phyloP scores from a whole-genome alignment of 345 rosid genomes.

The Lenwebbia sp. region DNA sequence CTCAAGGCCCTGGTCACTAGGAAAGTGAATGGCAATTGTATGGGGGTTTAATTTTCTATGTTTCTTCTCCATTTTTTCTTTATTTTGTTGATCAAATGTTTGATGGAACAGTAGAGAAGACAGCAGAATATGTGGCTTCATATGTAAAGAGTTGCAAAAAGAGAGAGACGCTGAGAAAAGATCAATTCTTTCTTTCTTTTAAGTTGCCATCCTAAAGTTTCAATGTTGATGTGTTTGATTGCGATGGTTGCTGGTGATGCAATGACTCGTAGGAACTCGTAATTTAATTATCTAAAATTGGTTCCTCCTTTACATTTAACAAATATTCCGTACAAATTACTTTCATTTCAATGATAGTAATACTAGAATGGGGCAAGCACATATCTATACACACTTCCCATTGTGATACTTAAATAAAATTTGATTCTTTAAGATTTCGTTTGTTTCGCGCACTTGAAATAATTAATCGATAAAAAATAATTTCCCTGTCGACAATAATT shows the following conservation, averaged over 20 bases:
- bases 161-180: not conserved
- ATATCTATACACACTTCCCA: not conserved
- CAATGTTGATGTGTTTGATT: not conserved
- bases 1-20: conserved; percentile 29
- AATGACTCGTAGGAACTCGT: not conserved
- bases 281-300: not conserved
- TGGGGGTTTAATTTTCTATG: not conserved
- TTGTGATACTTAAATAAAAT: not conserved
- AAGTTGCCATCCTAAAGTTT: not conserved
- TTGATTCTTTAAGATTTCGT: too few relatives aligned
- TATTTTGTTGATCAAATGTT: not conserved
- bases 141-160: not conserved
- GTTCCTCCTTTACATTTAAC: not conserved
- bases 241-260: not conserved
- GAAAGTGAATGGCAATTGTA: not conserved
- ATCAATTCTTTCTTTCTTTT: not conserved
- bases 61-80: not conserved
- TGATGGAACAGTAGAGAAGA: not conserved
- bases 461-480: too few relatives aligned
- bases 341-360: not conserved
- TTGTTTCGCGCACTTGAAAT: too few relatives aligned
- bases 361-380: not conserved
- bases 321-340: not conserved
- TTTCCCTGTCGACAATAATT: too few relatives aligned
- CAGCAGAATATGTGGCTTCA: not conserved